phyloP scores from a whole-genome alignment of 1,139 yeast genomes.

The Hansenula lynferdii region DNA sequence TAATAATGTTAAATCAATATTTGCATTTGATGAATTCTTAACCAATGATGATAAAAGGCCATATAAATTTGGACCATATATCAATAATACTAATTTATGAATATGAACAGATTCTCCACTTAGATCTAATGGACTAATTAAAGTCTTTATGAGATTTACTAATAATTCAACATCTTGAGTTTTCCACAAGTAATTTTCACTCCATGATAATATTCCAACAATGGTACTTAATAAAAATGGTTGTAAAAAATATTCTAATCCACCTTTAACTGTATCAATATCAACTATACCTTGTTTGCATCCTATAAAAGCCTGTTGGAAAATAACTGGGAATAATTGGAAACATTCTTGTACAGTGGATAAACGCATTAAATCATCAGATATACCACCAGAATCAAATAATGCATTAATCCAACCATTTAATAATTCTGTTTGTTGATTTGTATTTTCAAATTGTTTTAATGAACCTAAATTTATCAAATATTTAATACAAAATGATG shows the following conservation, averaged over 20 bases:
- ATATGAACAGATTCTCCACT: conserved; percentile 33
- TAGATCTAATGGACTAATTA: conserved; percentile 29
- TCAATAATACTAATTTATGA: conserved; percentile 28
- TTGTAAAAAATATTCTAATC: conserved; percentile 61
- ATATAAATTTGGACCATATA: conserved; percentile 26
- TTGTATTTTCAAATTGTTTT: conserved; percentile 8
- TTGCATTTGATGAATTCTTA: conserved; percentile 2
- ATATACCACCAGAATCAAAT: conserved; percentile 81
- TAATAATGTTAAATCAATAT: conserved; percentile 14
- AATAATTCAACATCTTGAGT: conserved; percentile 25
- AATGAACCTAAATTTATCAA: conserved; percentile 20
- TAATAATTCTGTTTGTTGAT: conserved; percentile 35
- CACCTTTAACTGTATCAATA: conserved; percentile 44
- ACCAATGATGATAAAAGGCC: conserved; percentile 10
- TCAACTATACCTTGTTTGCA: conserved; percentile 50
- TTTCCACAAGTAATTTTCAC: conserved; percentile 34
- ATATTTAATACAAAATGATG: conserved; percentile 22
- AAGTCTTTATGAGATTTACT: conserved; percentile 27
- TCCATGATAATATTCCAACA: conserved; percentile 36
- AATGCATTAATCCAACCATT: conserved; percentile 79
- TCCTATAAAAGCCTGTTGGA: conserved; percentile 69
- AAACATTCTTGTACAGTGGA: conserved; percentile 67
- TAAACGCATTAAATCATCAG: conserved; percentile 72
- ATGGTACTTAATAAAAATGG: conserved; percentile 48
- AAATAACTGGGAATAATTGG: conserved; percentile 63